A percentile compares a stretch with the other conserved stretches of the same genome.
These are phyloP conservation scores for Beverwykella pulmonaria DNA, from an alignment of 495 filamentous ascomycete species.

Conservation along the genomic window DNA sequence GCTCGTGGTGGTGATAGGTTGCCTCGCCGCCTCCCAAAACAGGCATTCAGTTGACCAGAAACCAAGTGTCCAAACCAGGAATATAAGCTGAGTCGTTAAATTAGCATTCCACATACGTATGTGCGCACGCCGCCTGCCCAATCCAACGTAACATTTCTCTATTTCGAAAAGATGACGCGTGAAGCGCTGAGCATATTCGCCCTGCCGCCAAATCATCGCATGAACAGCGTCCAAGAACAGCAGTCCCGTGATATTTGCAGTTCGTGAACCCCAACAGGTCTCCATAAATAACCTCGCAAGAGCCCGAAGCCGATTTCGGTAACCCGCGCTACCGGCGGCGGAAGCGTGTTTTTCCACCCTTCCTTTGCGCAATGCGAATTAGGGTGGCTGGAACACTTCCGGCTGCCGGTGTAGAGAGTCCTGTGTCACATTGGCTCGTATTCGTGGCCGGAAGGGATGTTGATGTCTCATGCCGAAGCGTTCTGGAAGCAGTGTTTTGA, in stretches of 20 bases:
- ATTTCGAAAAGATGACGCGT: not conserved
- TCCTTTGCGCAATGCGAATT: not conserved
- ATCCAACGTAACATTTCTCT: not conserved
- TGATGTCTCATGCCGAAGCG: not conserved
- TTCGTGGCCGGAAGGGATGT: not conserved
- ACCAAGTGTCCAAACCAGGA: not conserved
- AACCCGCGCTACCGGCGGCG: conserved; percentile 9
- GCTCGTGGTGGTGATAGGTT: not conserved
- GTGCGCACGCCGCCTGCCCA: not conserved
- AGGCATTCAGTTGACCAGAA: not conserved
- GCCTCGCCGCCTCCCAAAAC: not conserved
- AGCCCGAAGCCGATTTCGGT: conserved; percentile 10
- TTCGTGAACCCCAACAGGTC: not conserved
- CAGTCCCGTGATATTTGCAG: conserved; percentile 6
- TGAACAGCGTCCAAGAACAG: conserved; percentile 16
- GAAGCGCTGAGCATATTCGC: not conserved
- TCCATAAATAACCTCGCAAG: conserved; percentile 10
- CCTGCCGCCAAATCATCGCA: conserved; percentile 24
- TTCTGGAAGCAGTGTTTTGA: not conserved
- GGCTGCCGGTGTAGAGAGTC: not conserved
- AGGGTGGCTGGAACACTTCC: not conserved
- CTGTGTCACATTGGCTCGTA: not conserved
- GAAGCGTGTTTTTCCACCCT: conserved; percentile 4
- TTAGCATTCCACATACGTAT: not conserved
- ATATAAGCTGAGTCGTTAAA: not conserved